Base-by-base conservation (phyloP, 2,329 filamentous ascomycete species). In the Calcarisporium arbuscula region DNA sequence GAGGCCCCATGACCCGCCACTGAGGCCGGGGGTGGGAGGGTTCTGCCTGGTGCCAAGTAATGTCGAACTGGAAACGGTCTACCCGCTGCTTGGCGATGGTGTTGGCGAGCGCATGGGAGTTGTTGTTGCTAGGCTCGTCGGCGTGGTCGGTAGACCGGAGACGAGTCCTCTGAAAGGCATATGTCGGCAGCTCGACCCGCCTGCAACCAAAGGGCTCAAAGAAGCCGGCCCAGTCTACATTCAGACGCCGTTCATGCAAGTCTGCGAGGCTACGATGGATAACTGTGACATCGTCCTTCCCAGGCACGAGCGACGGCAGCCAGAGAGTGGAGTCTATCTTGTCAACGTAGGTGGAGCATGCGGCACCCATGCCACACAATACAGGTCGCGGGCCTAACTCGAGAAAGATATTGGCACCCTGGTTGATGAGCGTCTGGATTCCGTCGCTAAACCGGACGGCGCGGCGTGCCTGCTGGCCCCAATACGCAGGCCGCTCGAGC, bases 401-500 rank as follows among this genome's bases (percentile, higher is more conserved):
- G 17, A 58, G 35, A 36, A 56, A 56, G 30, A 48, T 22, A 23
- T 51, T 49, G 20, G 42, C 43, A 6, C 49, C 53, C 4, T 46
- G 43, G 11, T 32, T 16, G 11, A 35, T 36, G 9, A 58, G 25
- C 10, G 46, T 36, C 29, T 42, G 38, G 26, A 60, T 48, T 26
- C 44, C 48, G 19, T 59, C 56, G 35, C 34, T 43, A 56, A 85
- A 83, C 52, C 82, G 68, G 39, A 85, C 81, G 1, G 79, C 61
- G 47, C 82, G 70, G 4, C 81, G 70, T 12, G 72, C 72, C 37
- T 78, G 73, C 28, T 70, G 67, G 18, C 67, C 60, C 22, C 85
- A 64, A 52, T 85, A 85, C 2, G 65, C 62, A 1, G 73, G 65
- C 38, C 69, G 64, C 44, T 82, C 62, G 1, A 52, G 42, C 40